phyloP scores from a whole-genome alignment of 2,329 filamentous ascomycete genomes.

The Colletotrichum navitas region DNA sequence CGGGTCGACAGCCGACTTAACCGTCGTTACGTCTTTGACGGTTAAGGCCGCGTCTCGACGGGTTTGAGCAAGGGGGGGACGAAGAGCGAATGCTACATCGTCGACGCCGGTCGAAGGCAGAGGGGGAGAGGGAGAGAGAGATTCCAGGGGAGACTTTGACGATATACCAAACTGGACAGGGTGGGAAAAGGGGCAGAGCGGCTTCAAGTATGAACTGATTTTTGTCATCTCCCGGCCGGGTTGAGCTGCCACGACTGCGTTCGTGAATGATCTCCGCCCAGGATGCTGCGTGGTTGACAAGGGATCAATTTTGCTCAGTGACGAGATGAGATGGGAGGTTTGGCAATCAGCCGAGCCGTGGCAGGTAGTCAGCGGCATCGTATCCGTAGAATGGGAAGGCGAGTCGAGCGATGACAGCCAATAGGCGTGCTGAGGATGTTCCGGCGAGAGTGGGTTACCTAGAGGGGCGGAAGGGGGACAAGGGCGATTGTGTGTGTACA shows the following conservation, averaged over 20 bases:
- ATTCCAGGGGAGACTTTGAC: background rate
- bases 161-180: conserved; percentile 5
- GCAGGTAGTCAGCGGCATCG: background rate
- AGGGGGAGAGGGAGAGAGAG: too few relatives aligned
- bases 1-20: conserved; percentile 5
- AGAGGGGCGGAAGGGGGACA: conserved; percentile 13
- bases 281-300: conserved; percentile 18
- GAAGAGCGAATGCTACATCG: background rate
- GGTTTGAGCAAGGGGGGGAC: conserved; percentile 15
- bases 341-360: conserved; percentile 36
- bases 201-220: conserved; percentile 42
- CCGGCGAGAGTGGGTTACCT: conserved; percentile 14
- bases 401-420: conserved; percentile 30
- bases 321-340: conserved; percentile 22
- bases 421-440: conserved; percentile 27
- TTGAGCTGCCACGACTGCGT: conserved; percentile 12
- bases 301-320: conserved; percentile 26
- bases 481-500: conserved; percentile 7
- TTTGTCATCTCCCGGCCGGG: conserved; percentile 25
- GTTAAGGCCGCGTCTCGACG: conserved; percentile 11
- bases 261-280: conserved; percentile 34
- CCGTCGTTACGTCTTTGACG: background rate
- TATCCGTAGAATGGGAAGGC: background rate
- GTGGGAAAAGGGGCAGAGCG: conserved; percentile 22
- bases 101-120: background rate